phyloP scores from a whole-genome alignment of 23 red algal species.

The Gracilariopsis chorda region DNA sequence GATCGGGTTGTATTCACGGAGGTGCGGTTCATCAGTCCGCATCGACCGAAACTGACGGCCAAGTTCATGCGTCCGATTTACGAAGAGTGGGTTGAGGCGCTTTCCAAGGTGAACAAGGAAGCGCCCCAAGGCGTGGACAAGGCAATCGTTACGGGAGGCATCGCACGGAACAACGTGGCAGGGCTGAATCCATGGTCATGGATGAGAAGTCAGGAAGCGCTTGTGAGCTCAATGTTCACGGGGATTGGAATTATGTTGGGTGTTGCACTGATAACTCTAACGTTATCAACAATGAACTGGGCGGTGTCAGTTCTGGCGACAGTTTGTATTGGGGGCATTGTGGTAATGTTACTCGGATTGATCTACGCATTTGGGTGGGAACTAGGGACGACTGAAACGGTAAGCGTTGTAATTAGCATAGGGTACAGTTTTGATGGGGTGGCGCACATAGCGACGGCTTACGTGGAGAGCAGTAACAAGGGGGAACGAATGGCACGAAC shows the following conservation, averaged over 20 bases:
- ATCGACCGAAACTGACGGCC: background rate
- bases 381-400: constrained; percentile 70
- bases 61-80: constrained; percentile 61
- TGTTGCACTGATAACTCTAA: constrained; percentile 51
- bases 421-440: constrained; percentile 73
- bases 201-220: constrained; percentile 37
- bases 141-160: constrained; percentile 32
- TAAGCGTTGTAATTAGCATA: constrained; percentile 60
- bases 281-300: constrained; percentile 54
- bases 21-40: constrained; percentile 36
- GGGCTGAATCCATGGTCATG: constrained; percentile 33
- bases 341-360: constrained; percentile 44
- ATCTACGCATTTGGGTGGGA: constrained; percentile 42
- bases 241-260: constrained; percentile 61
- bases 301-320: constrained; percentile 44
- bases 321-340: constrained; percentile 47
- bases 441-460: constrained; percentile 67
- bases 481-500: constrained; percentile 4
- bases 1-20: constrained; percentile 49
- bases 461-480: constrained; percentile 31
- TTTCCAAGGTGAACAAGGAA: background rate
- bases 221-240: constrained; percentile 46
- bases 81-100: constrained; percentile 39
- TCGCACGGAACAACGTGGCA: background rate
- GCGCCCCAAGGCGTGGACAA: background rate